Base-by-base conservation (phyloP, 169 alveolate species). In the Eimeria necatrix region DNA sequence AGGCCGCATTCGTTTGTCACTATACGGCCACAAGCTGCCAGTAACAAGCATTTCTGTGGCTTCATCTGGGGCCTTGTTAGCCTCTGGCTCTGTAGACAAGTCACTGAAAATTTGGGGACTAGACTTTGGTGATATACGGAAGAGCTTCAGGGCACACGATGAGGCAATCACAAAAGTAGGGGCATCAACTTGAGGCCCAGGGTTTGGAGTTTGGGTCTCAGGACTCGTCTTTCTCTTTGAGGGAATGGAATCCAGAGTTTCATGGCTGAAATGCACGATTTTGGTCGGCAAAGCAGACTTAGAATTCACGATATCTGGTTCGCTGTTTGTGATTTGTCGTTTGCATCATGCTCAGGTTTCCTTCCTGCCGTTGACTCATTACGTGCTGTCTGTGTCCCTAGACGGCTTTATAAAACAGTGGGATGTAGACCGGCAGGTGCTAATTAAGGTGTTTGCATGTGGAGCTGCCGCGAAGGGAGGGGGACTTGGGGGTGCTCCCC, bases 11-110 rank as follows among this genome's bases (percentile, higher is more conserved):
- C 68, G 68, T 96, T 91, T 98, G 22, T 96, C 98, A 24, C 96
- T 98, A 56, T 98, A 98, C 85, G 99, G 99, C 1, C 99, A 98
- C 95, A 97, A 97, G 74, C 96, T 98, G 76, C 99, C 99, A 12
- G 97, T 98, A 14, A 96, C 97, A 18, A 95, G 98, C 56, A 83
- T 98, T 76, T 98, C 96, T 76, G 94, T 97, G 24, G 94, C 98
- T 12, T 96, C 97, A 18, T 99, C 97, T 90, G 92, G 96, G 59
- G 96, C 97, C 48, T 60, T 98, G 89, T 86, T 98, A 94, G 99
- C 99, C 14, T 96, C 98, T 22, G 96, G 98, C 32, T 95, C 98
- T 26, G 97, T 98, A 26, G 99, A 98, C 89, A 98, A 98, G 90
- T 97, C 97, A 4, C 92, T 98, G 20, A 97, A 97, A 93, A 76